Evolutionary conservation across 805 yeast genomes (phyloP).

Genomic region (Clavispora asparagi): DNA sequence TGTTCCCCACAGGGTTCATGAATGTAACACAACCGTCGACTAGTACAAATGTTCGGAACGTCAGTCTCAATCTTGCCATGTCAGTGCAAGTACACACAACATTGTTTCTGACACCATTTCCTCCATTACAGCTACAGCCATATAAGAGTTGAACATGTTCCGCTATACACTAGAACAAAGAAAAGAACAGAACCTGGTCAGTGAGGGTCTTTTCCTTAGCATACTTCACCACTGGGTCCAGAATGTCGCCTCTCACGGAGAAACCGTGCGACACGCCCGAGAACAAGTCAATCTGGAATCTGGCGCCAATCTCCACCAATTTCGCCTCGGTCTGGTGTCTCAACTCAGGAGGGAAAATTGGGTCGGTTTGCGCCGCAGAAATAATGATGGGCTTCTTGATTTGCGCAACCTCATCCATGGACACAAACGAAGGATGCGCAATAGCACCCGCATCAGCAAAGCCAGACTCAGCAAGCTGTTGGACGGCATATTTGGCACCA

Average conservation of each 20-base stretch:
- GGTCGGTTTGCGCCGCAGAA: conserved; percentile 71
- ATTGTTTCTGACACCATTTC: not conserved
- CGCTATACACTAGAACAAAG: not conserved
- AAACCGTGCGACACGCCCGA: conserved; percentile 72
- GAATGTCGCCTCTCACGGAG: conserved; percentile 70
- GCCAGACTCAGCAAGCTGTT: conserved; percentile 41
- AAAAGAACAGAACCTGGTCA: conserved; percentile 33
- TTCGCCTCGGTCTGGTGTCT: conserved; percentile 58
- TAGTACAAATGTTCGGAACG: no score
- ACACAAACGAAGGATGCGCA: conserved; percentile 80
- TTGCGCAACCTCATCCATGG: conserved; percentile 57
- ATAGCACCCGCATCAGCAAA: conserved; percentile 57
- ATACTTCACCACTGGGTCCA: conserved; percentile 46
- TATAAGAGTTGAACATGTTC: no score
- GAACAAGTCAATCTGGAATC: conserved; percentile 58
- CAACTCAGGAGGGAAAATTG: conserved; percentile 55
- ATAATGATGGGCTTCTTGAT: conserved; percentile 62
- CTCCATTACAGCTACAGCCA: not conserved
- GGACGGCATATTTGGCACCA: conserved; percentile 70
- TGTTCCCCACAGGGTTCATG: no score
- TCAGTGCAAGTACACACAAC: no score
- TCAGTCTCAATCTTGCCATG: no score
- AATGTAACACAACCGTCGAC: no score
- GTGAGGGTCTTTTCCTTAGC: conserved; percentile 63
- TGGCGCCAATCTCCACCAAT: conserved; percentile 43